phyloP scores from a whole-genome alignment of 164 flowering plant species.

The Piper betle region DNA sequence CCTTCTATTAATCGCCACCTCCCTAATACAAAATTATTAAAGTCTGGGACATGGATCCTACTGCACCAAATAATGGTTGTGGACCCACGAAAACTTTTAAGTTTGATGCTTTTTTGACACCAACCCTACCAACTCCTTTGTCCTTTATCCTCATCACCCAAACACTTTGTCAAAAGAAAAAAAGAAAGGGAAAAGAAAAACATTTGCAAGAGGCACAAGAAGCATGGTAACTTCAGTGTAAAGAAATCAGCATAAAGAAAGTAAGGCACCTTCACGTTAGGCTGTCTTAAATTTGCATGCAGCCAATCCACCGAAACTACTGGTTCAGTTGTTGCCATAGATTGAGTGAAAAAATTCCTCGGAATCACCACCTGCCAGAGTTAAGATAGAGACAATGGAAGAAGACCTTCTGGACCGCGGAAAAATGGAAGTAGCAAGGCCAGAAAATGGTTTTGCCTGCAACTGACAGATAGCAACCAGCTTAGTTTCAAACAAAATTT shows the following conservation, averaged over 20 bases:
- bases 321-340: slow-evolving; percentile 59
- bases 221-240: neutral
- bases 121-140: too few species aligned
- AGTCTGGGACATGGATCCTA: too few species aligned
- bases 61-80: too few species aligned
- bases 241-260: neutral
- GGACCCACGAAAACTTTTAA: too few species aligned
- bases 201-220: neutral
- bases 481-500: neutral
- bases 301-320: slow-evolving; percentile 96
- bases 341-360: slow-evolving; percentile 30
- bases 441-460: slow-evolving; percentile 43
- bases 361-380: slow-evolving; percentile 28
- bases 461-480: slow-evolving; percentile 1
- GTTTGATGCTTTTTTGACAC: too few species aligned
- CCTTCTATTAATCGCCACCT: too few species aligned
- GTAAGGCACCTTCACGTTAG: slow-evolving; percentile 61
- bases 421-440: slow-evolving; percentile 5
- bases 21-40: too few species aligned
- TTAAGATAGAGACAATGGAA: slow-evolving; percentile 19
- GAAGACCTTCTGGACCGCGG: slow-evolving; percentile 13
- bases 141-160: too few species aligned
- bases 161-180: too few species aligned
- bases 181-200: neutral
- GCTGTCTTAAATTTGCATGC: slow-evolving; percentile 67